phyloP scores from a whole-genome alignment of 768 basidiomycete genomes.

The Heimioporus sp. region DNA sequence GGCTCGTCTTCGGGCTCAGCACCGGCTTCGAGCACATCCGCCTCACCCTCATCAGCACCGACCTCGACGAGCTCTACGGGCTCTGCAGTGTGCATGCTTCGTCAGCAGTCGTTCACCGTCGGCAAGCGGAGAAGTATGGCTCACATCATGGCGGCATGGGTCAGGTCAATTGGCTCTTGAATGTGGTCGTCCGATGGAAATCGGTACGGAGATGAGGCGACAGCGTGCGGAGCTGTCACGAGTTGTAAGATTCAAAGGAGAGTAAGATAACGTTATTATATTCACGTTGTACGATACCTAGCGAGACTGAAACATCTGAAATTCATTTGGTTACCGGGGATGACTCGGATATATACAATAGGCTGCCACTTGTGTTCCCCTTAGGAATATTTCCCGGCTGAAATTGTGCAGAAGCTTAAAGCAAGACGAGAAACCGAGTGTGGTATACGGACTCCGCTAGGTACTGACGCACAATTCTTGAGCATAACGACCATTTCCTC shows the following conservation, averaged over 20 bases:
- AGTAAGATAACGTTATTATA: neutral
- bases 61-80: slow-evolving; percentile 1
- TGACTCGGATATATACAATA: too few species aligned
- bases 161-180: slow-evolving; percentile 18
- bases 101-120: slow-evolving; percentile 19
- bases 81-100: slow-evolving; percentile 12
- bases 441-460: too few species aligned
- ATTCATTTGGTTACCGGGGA: too few species aligned
- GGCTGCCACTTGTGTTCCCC: too few species aligned
- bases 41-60: slow-evolving; percentile 4
- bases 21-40: slow-evolving; percentile 4
- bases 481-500: too few species aligned
- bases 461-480: too few species aligned
- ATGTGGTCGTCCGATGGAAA: neutral
- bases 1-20: slow-evolving; percentile 7
- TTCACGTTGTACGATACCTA: too few species aligned
- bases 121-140: slow-evolving; percentile 15
- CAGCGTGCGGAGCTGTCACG: neutral
- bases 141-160: slow-evolving; percentile 18
- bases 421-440: too few species aligned
- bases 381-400: too few species aligned
- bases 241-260: neutral
- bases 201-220: neutral
- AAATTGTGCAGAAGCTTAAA: too few species aligned
- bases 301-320: too few species aligned